Evolutionary conservation across 371 early-diverging fungal genomes (phyloP), one percentile per base, ranked within the genome.

Genomic region (Encephalitozoon hellem): DNA sequence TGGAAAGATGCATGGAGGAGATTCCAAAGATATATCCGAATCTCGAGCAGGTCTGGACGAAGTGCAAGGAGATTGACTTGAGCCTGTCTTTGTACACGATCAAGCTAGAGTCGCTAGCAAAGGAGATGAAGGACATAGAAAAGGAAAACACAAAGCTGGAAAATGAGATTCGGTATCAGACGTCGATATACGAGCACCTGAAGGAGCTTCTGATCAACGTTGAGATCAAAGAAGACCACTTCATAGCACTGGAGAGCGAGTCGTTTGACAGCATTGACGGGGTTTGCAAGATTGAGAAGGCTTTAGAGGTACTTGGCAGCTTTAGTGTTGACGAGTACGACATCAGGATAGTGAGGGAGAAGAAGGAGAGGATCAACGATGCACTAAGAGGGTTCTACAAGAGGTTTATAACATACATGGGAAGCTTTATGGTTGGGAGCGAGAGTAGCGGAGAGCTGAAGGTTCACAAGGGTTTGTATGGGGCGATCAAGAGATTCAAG

Each of bases 281-380:
- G 41, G 3, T 80, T 9, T 55, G 47, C 8, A 71, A 47, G 64
- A 80, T 80, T 15, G 77, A 80, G 66, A 23, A 69, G 54, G 41
- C 72, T 8, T 45, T 80, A 5, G 34, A 67, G 9, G 54, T 54
- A 6, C 47, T 80, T n/a, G 34, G 32, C 18, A 69, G 25, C 0
- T 59, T 77, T 43, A 3, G 30, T 47, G 52, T 64, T 0, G 75
- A 42, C 12, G 51, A 78, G n/a, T 77, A 43, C 49, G 70, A 30
- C 8, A 59, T 80, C n/a, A 39, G 74, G 38, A 64, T 77, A 28
- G 81, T 80, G n/a, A 54, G 69, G 51, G 81, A 77, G 41, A 69
- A 54, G 63, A 34, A 76, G 47, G 38, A 67, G 25, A 25, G 49
- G 25, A 59, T 80, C 23, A 34, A 54, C 39, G 66, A 69, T 26